Base-by-base conservation (phyloP, 2,329 filamentous ascomycete species). In the Xylariomycetidae sp. region DNA sequence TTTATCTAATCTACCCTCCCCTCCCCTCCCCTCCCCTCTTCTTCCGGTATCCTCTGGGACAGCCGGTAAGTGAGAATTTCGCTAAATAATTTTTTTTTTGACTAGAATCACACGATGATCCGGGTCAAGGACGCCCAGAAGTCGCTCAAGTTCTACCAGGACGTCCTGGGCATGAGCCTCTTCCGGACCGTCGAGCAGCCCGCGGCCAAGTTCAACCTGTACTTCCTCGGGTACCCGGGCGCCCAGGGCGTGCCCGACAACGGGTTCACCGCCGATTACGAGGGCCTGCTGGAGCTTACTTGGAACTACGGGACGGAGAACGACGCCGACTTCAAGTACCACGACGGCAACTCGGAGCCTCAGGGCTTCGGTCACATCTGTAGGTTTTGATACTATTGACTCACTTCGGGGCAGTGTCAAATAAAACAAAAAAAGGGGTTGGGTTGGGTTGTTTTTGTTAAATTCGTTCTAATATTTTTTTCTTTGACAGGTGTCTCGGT, bases 331-430 rank as follows among this genome's bases (percentile, higher is more conserved):
- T 92, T 95, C 57, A 76, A 75, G 46, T 98, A 98, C 58, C 90
- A 98, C 63, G 82, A 94, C 50, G 92, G 92, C 23, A 98, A 98
- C 60, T 71, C 81, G 26, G 71, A 94, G 58, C 90, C 90, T 1
- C 88, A 96, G 59, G 92, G 92, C 1, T 97, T 96, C 47, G 89
- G 90, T 0, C 89, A 96, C 54, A 88, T 96, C 41, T 94, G 88
- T 84, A 61, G 66, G 77, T 69, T 30, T 13, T 35, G 16, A n/a
- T 16, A n/a, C n/a, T 25, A 15, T 11, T 6, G 18, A 9, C 19
- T 6, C 30, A 10, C n/a, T 23, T 23, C 8, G 22, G 22, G 8
- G 22, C 22, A 23, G 26, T 15, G 14, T 11, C 14, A 27, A 23
- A 23, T 8, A 23, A 23, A 23, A 23, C 8, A 23, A 23, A 23